phyloP scores from a whole-genome alignment of 2,329 filamentous ascomycete genomes.

The Aureobasidium sp. region DNA sequence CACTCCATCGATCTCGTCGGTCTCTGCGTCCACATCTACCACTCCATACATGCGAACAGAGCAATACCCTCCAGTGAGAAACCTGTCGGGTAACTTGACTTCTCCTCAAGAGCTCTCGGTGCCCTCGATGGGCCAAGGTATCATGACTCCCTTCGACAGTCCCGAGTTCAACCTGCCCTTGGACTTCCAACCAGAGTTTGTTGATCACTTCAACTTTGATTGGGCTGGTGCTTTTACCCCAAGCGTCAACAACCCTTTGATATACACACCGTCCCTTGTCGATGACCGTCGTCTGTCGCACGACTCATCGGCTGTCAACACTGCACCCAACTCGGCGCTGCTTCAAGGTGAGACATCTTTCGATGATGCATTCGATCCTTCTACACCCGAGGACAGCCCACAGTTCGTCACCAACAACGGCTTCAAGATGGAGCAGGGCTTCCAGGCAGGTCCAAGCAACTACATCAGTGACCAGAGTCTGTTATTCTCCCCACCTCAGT shows the following conservation, averaged over 20 bases:
- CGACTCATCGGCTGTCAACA: conserved; percentile 12
- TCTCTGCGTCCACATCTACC: conserved; percentile 29
- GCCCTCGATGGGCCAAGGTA: conserved; percentile 24
- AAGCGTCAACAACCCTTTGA: conserved; percentile 18
- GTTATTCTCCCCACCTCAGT: not conserved
- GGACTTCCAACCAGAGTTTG: conserved; percentile 24
- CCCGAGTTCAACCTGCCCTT: conserved; percentile 24
- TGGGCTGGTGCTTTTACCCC: conserved; percentile 18
- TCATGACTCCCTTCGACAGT: conserved; percentile 19
- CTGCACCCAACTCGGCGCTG: conserved; percentile 32
- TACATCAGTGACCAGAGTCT: conserved; percentile 8
- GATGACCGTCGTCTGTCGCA: conserved; percentile 23
- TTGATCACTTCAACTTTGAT: conserved; percentile 28
- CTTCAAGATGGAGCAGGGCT: not conserved
- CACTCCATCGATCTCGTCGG: conserved; percentile 38
- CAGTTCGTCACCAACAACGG: not conserved
- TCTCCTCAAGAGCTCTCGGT: conserved; percentile 25
- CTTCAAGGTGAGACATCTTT: conserved; percentile 32
- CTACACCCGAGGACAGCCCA: conserved; percentile 42
- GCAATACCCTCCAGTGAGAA: conserved; percentile 20
- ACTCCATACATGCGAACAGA: conserved; percentile 27
- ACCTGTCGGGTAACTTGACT: conserved; percentile 11
- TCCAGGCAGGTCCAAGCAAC: not conserved
- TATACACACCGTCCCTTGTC: conserved; percentile 26
- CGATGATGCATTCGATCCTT: conserved; percentile 43